Percentiles rank a stretch among this genome's conserved stretches.
phyloP scores from a whole-genome alignment of 2,329 filamentous ascomycete genomes.

The Albifimbria verrucaria region DNA sequence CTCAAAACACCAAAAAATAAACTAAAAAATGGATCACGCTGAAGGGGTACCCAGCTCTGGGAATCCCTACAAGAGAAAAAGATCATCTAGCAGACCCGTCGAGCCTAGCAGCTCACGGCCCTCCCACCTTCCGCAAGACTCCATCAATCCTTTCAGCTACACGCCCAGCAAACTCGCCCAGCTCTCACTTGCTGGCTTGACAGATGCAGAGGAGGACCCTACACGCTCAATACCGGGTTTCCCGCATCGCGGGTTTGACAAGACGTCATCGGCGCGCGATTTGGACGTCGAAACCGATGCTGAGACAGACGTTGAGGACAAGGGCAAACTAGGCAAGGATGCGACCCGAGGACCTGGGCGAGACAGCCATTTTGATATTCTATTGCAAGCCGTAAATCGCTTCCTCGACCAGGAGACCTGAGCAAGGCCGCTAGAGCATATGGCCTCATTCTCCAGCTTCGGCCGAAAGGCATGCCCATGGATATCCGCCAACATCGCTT shows the following conservation, averaged over 20 bases:
- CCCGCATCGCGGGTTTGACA: constrained; percentile 42
- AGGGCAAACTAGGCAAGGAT: constrained; percentile 8
- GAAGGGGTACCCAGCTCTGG: too few relatives aligned
- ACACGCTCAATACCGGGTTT: constrained; percentile 40
- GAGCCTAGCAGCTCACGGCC: constrained; percentile 5
- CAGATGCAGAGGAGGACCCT: constrained; percentile 41
- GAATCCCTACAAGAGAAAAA: constrained; percentile 17
- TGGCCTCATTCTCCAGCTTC: constrained; percentile 65
- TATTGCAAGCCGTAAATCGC: constrained; percentile 68
- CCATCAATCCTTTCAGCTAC: constrained; percentile 56
- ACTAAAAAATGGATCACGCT: too few relatives aligned
- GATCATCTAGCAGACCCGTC: constrained; percentile 4
- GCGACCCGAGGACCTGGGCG: constrained; percentile 9
- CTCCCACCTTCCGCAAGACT: constrained; percentile 24
- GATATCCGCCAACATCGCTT: constrained; percentile 68
- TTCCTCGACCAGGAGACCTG: constrained; percentile 71
- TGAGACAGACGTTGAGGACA: constrained; percentile 11
- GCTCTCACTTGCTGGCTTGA: constrained; percentile 50
- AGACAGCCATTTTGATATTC: constrained; percentile 56
- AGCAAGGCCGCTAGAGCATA: constrained; percentile 70
- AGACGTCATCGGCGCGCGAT: too few relatives aligned
- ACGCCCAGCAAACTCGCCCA: constrained; percentile 49
- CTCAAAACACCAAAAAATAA: too few relatives aligned
- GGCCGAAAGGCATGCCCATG: constrained; percentile 38
- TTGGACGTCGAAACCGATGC: constrained; percentile 73